Base-by-base conservation (phyloP, 2,329 filamentous ascomycete species). In the Neofusicoccum kwambonambiense region DNA sequence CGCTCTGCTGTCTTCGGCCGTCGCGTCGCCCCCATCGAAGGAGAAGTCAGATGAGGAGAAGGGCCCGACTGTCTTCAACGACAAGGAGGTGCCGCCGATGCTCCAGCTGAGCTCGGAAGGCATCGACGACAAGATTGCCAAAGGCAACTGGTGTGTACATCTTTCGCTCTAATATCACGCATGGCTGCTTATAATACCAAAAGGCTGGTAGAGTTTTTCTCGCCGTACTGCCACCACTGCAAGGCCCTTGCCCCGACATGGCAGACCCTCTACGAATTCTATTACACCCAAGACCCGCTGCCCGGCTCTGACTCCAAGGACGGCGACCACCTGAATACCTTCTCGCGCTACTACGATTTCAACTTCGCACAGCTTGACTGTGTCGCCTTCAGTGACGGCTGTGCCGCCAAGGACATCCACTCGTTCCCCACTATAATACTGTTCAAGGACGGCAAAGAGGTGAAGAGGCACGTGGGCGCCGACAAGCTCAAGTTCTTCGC, bases 261-360 rank as follows among this genome's bases (percentile, higher is more conserved):
- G 83, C 93, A 98, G 79, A 97, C 93, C 4, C 78, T 94, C 13
- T 97, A 98, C 83, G 95, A 99, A 80, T 97, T 89, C 78, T 99
- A 97, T 81, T 88, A 92, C 80, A 97, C 93, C 42, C 95, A 92
- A 42, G 89, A 92, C 71, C 89, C 90, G 15, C 80, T 89, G 57
- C 78, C 82, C 67, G 77, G 81, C 60, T 78, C 82, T 56, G 77
- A 83, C 22, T 78, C 80, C 9, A 81, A 80, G 50, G 74, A 77
- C 34, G 79, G 75, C 71, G 82, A 79, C 71, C 80, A 83, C 0
- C 75, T 87, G 47, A 89, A 89, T 73, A 85, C 85, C 4, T 97
- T 97, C 73, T 88, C 89, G 37, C 84, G 89, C 63, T 95, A 88
- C 76, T 98, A 98, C 79, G 88, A 94, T 78, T 94, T 97, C 77